Conservation (phyloP, 2,329 filamentous ascomycete genomes). For the Oidium heveae region DNA sequence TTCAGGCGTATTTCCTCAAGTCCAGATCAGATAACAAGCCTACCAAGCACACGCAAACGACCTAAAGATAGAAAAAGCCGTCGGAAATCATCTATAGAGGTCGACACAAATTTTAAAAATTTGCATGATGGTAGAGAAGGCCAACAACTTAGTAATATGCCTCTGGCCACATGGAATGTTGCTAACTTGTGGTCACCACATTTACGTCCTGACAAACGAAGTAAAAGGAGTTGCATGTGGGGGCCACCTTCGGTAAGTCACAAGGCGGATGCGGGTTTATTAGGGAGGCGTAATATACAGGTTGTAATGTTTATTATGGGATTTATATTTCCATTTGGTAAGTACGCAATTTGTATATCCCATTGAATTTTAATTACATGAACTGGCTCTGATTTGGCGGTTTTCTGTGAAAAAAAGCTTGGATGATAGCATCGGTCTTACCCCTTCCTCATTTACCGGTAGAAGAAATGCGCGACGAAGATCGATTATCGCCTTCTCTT, state of each 20-base stretch:
- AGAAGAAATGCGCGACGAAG: conserved; percentile 23
- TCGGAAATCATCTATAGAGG: conserved; percentile 20
- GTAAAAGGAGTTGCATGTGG: conserved; percentile 37
- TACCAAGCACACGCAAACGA: conserved; percentile 22
- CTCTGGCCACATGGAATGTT: conserved; percentile 22
- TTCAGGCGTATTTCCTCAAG: conserved; percentile 18
- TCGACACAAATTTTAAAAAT: conserved; percentile 13
- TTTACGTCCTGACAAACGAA: conserved; percentile 35
- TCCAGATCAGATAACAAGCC: conserved; percentile 6
- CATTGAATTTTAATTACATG: not conserved
- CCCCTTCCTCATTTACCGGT: conserved; percentile 38
- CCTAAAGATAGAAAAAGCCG: conserved; percentile 16
- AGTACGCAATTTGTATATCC: conserved; percentile 11
- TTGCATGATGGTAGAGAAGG: not conserved
- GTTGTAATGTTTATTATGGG: conserved; percentile 50
- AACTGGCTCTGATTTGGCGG: not conserved
- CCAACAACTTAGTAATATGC: not conserved
- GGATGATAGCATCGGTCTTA: conserved; percentile 56
- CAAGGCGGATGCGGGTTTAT: conserved; percentile 29
- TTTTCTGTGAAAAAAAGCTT: conserved; percentile 23
- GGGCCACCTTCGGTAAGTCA: conserved; percentile 46
- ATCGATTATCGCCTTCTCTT: conserved; percentile 13
- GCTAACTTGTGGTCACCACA: conserved; percentile 52
- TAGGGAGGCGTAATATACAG: conserved; percentile 48
- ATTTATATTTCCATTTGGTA: conserved; percentile 52